phyloP scores from a whole-genome alignment of 768 basidiomycete genomes.

The Asterophora lycoperdoides region DNA sequence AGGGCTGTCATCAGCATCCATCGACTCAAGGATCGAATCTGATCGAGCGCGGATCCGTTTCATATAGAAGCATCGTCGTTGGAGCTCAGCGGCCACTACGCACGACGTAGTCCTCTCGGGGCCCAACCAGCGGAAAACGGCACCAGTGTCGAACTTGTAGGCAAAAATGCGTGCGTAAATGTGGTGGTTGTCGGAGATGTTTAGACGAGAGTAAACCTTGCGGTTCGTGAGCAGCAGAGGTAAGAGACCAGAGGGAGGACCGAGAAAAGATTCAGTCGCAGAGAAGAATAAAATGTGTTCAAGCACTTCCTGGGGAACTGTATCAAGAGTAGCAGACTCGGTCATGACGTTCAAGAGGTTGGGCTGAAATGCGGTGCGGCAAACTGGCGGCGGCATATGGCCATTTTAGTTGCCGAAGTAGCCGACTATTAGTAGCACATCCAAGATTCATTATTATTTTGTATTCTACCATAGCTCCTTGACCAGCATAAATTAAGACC shows the following conservation, averaged over 20 bases:
- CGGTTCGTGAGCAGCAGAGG: slow-evolving; percentile 52
- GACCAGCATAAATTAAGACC: background rate
- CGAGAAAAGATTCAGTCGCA: slow-evolving; percentile 46
- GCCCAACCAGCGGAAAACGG: slow-evolving; percentile 48
- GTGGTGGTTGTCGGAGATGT: slow-evolving; percentile 51
- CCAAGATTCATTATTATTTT: too few species aligned
- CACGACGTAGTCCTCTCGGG: slow-evolving; percentile 33
- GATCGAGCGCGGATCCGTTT: slow-evolving; percentile 48
- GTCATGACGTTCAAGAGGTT: slow-evolving; percentile 21
- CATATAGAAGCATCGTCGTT: slow-evolving; percentile 53
- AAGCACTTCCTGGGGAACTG: slow-evolving; percentile 72
- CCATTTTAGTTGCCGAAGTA: slow-evolving; percentile 9
- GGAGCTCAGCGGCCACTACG: slow-evolving; percentile 58
- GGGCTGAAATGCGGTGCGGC: slow-evolving; percentile 8
- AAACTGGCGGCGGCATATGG: slow-evolving; percentile 3
- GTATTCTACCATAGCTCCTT: too few species aligned
- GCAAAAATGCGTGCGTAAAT: slow-evolving; percentile 71
- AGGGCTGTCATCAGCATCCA: slow-evolving; percentile 20
- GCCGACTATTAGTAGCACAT: too few species aligned
- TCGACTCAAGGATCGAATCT: slow-evolving; percentile 30
- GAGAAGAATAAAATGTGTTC: slow-evolving; percentile 73
- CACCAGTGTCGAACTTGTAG: slow-evolving; percentile 59
- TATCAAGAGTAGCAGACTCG: slow-evolving; percentile 32
- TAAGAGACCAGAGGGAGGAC: slow-evolving; percentile 58
- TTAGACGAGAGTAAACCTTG: slow-evolving; percentile 45